phyloP scores from a whole-genome alignment of 2,329 filamentous ascomycete species.

The Fusarium phyllophilum region DNA sequence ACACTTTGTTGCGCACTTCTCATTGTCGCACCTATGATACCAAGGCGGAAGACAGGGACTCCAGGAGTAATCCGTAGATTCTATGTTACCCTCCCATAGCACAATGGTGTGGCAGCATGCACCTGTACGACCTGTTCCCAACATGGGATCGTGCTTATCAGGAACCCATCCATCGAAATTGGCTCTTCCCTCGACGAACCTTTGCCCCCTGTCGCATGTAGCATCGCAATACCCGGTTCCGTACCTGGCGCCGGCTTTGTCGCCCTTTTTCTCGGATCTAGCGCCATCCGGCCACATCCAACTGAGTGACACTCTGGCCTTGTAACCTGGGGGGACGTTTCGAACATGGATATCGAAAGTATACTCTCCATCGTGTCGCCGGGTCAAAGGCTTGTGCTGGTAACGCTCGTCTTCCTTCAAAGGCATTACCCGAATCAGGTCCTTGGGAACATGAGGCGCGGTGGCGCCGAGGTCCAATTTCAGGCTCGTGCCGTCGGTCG shows the following conservation, averaged over 20 bases:
- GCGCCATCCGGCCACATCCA: conserved; percentile 69
- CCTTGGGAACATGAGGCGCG: conserved; percentile 58
- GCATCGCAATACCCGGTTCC: conserved; percentile 66
- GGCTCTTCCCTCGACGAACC: conserved; percentile 66
- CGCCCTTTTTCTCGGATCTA: conserved; percentile 58
- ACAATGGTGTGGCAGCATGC: conserved; percentile 71
- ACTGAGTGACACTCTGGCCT: conserved; percentile 75
- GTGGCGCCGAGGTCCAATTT: conserved; percentile 67
- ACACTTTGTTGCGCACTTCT: conserved; percentile 65
- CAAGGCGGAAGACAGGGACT: conserved; percentile 67
- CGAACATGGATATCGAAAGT: conserved; percentile 78
- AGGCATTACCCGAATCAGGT: conserved; percentile 67
- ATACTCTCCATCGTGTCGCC: conserved; percentile 65
- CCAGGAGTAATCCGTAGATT: conserved; percentile 70
- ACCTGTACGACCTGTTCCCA: conserved; percentile 61
- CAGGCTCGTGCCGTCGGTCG: conserved; percentile 59
- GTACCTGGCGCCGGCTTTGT: conserved; percentile 65
- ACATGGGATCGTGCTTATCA: conserved; percentile 63
- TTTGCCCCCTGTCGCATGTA: conserved; percentile 62
- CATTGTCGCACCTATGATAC: conserved; percentile 61
- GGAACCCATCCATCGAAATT: conserved; percentile 62
- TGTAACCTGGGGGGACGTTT: conserved; percentile 73
- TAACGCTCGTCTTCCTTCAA: conserved; percentile 70
- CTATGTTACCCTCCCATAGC: conserved; percentile 71
- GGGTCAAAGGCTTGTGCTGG: conserved; percentile 67